Evolutionary conservation across 1,139 yeast genomes (phyloP), one percentile per base, ranked within the genome.

Genomic region (Lodderomyces pseudojiufengensis): DNA sequence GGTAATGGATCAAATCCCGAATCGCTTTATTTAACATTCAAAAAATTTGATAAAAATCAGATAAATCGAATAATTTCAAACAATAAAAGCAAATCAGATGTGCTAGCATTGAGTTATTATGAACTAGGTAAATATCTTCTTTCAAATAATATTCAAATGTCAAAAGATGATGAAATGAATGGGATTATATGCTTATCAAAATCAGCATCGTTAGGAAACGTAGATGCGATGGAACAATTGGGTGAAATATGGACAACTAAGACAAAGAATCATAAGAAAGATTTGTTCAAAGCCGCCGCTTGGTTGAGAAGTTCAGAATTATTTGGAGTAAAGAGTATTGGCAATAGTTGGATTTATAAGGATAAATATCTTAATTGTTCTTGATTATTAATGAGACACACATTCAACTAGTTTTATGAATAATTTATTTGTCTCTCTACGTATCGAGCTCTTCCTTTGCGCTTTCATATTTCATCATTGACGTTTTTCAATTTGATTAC

Each of bases 301-400:
- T 80, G 90, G 78, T 73, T 79, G 43, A 64, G 94, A 35, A 59
- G 78, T 28, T 83, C 87, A 16, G 90, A 80, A 36, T 62, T 71
- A 11, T 70, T 73, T 46, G 94, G 92, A 1, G 75, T 75, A 15
- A 75, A 70, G 46, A 63, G 80, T 42, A 75, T 81, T 25, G 90
- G 90, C 1, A 80, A 83, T 43, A 76, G 81, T 41, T 84, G 94
- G 94, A 82, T 84, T 29, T 79, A 82, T 62, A 83, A 82, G 55
- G 79, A 77, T 31, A 83, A 83, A 62, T 84, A 84, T 51, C 56
- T 72, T 35, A 29, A 26, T 22, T 5, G 26, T 24, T 5, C 8
- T 24, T 12, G 20, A 18, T 5, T 18, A 5, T 18, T n/a, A n/a
- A n/a, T n/a, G n/a, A n/a, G n/a, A n/a, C n/a, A n/a, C n/a, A n/a